A percentile compares a stretch with the other conserved stretches of the same genome.
Conservation (phyloP, 352 stramenopile genomes). For the Phytophthora litchii region DNA sequence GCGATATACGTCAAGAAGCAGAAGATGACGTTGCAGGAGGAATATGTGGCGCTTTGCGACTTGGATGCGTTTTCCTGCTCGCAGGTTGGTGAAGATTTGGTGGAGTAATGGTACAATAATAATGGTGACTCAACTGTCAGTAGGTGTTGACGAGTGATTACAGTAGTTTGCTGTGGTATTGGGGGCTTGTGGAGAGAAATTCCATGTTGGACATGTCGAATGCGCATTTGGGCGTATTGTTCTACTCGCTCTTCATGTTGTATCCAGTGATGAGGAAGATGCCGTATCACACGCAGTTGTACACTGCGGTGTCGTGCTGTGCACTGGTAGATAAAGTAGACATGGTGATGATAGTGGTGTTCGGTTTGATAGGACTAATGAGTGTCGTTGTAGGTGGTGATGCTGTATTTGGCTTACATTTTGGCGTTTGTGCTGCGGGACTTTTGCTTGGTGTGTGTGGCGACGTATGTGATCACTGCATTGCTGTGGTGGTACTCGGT, state of each 20-base stretch:
- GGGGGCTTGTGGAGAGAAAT: constrained; percentile 42
- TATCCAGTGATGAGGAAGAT: constrained; percentile 47
- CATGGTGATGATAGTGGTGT: not conserved
- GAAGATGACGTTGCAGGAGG: constrained; percentile 37
- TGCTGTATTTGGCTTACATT: constrained; percentile 61
- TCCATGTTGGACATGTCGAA: constrained; percentile 61
- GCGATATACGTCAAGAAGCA: constrained; percentile 57
- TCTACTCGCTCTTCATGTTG: constrained; percentile 52
- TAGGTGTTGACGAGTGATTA: constrained; percentile 69
- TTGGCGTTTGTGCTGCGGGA: constrained; percentile 59
- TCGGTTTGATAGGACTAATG: not conserved
- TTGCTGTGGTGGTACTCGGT: constrained; percentile 54
- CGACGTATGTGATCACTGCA: constrained; percentile 57
- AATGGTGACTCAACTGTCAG: not conserved
- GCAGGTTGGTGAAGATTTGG: constrained; percentile 32
- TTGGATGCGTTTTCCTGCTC: constrained; percentile 59
- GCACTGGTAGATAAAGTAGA: constrained; percentile 37
- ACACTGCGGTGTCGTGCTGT: constrained; percentile 44
- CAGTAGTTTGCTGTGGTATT: constrained; percentile 49
- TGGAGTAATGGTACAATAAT: not conserved
- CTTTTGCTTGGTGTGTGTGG: constrained; percentile 63
- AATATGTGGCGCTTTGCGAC: constrained; percentile 65
- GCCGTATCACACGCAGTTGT: constrained; percentile 53
- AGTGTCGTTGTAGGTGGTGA: constrained; percentile 36
- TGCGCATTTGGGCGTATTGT: constrained; percentile 48